These are phyloP conservation scores for Backusella circina DNA, from an alignment of 192 early-diverging fungal genomes.

Conservation along the genomic window DNA sequence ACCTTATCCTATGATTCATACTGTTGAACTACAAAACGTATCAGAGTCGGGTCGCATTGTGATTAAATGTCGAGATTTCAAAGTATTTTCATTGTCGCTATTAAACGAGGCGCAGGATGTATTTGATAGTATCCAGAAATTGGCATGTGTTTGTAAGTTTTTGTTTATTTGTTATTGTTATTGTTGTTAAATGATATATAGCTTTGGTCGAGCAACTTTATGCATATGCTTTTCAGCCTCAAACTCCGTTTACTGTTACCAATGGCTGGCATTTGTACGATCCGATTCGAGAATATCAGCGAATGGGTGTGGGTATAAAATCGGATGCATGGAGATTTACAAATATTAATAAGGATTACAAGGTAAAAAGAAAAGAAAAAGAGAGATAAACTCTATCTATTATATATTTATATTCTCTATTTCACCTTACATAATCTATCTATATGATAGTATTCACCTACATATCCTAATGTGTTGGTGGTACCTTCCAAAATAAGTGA, in stretches of 20 bases:
- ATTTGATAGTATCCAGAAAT: constrained; percentile 72
- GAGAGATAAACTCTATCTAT: not conserved
- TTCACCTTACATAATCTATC: not conserved
- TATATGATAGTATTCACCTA: constrained; percentile 68
- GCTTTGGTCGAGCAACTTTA: constrained; percentile 71
- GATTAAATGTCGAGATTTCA: constrained; percentile 81
- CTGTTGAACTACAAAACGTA: constrained; percentile 61
- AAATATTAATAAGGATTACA: constrained; percentile 67
- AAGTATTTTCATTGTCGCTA: constrained; percentile 65
- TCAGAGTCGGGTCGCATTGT: constrained; percentile 30
- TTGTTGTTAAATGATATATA: constrained; percentile 26
- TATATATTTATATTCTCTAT: not conserved
- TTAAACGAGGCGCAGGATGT: constrained; percentile 66
- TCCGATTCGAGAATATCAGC: constrained; percentile 69
- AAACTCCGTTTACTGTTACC: constrained; percentile 30
- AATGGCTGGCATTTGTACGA: constrained; percentile 76
- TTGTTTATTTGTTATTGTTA: not conserved
- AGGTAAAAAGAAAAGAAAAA: constrained; percentile 34
- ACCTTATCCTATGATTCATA: constrained; percentile 79
- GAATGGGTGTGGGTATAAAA: constrained; percentile 74
- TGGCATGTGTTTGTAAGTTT: constrained; percentile 72
- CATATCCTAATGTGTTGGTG: constrained; percentile 78
- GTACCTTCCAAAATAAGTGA: constrained; percentile 90
- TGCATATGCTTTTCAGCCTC: constrained; percentile 67
- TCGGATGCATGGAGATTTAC: constrained; percentile 77